Evolutionary conservation across 208 protist species (phyloP).

Genomic region (Crithidia brevicula): DNA sequence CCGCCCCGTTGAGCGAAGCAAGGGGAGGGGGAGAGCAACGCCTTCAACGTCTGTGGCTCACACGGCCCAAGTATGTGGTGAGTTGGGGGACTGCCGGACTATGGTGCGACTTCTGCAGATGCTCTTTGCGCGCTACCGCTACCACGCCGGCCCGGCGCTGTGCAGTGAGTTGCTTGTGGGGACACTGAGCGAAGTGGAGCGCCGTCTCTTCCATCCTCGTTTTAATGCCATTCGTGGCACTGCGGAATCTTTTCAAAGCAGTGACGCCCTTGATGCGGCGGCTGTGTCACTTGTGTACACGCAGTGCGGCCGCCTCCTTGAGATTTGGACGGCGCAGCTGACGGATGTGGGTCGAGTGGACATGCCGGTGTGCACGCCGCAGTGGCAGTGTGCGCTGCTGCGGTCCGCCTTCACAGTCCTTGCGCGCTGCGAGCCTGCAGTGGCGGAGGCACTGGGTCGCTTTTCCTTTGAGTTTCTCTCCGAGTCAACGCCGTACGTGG

Average conservation of each 20-base stretch:
- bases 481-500: conserved; percentile 39
- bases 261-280: background rate
- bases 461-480: conserved; percentile 73
- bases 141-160: conserved; percentile 17
- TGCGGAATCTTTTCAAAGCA: background rate
- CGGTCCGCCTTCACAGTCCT: conserved; percentile 35
- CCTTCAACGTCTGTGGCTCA: background rate
- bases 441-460: conserved; percentile 63
- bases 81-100: background rate
- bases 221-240: background rate
- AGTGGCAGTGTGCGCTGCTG: conserved; percentile 33
- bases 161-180: conserved; percentile 21
- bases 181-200: conserved; percentile 3
- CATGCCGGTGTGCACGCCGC: conserved; percentile 34
- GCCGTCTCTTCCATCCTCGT: too few relatives aligned
- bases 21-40: background rate
- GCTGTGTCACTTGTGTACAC: conserved; percentile 26
- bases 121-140: conserved; percentile 29
- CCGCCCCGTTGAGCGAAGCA: background rate
- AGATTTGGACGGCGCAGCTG: conserved; percentile 36
- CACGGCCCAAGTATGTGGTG: background rate
- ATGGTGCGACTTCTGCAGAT: conserved; percentile 37
- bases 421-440: conserved; percentile 40
- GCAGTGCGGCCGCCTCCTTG: conserved; percentile 33
- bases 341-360: conserved; percentile 19